Percentiles rank a stretch among this genome's conserved stretches.
These are phyloP conservation scores for Trametes meyenii DNA, from an alignment of 768 basidiomycete species.

Conservation along the genomic window DNA sequence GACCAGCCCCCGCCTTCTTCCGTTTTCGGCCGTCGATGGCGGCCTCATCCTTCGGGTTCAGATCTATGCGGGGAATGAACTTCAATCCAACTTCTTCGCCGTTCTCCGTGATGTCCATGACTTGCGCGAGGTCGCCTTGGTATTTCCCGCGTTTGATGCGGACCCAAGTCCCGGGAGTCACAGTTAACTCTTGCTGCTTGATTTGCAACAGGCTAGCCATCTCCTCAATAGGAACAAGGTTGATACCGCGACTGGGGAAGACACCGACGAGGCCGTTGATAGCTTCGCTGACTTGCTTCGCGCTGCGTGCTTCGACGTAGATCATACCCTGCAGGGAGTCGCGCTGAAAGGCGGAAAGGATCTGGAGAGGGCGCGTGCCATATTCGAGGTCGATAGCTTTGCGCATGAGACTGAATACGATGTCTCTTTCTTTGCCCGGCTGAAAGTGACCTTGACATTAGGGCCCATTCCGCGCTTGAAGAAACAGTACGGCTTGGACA, in stretches of 20 bases:
- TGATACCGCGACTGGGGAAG: constrained; percentile 79
- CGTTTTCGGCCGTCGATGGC: constrained; percentile 73
- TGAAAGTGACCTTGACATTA: constrained; percentile 35
- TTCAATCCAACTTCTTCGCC: constrained; percentile 91
- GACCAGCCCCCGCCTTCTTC: constrained; percentile 58
- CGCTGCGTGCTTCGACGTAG: constrained; percentile 91
- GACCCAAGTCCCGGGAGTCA: constrained; percentile 91
- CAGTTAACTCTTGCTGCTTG: constrained; percentile 88
- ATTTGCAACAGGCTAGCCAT: constrained; percentile 97
- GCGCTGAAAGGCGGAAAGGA: constrained; percentile 93
- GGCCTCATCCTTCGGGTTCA: constrained; percentile 84
- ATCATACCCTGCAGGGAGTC: constrained; percentile 96
- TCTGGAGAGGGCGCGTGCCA: constrained; percentile 75
- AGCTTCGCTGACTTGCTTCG: constrained; percentile 83
- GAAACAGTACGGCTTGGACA: constrained; percentile 23
- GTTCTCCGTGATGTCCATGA: constrained; percentile 91
- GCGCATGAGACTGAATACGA: constrained; percentile 93
- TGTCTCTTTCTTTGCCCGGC: constrained; percentile 91
- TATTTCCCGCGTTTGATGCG: constrained; percentile 94
- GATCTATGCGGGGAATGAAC: constrained; percentile 97
- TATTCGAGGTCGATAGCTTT: constrained; percentile 88
- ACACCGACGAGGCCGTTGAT: constrained; percentile 91
- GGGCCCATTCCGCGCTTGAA: background rate
- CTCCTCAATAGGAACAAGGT: constrained; percentile 92
- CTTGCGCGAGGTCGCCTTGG: constrained; percentile 92